Conservation (phyloP, 2,329 filamentous ascomycete species). For the Shiraia bambusicola region DNA sequence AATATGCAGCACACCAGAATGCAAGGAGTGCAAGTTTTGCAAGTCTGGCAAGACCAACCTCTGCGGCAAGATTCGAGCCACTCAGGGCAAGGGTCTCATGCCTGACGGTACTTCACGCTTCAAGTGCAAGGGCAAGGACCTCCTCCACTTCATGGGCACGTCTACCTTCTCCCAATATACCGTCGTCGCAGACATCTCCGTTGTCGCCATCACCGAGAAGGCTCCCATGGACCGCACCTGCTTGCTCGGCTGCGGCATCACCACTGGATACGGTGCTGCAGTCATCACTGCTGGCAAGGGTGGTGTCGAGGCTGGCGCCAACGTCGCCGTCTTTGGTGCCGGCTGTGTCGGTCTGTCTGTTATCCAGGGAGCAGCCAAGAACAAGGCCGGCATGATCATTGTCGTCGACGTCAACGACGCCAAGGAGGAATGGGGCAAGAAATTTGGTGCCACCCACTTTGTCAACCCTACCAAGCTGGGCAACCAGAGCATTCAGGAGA, state of each 20-base stretch:
- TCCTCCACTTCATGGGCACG: conserved; percentile 98
- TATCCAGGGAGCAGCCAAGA: conserved; percentile 87
- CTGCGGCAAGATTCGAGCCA: conserved; percentile 97
- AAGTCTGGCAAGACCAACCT: conserved; percentile 99
- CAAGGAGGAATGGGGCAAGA: conserved; percentile 89
- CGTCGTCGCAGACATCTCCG: conserved; percentile 96
- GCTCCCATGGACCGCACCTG: conserved; percentile 96
- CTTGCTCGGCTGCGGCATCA: conserved; percentile 96
- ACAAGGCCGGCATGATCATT: conserved; percentile 77
- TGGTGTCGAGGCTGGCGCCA: conserved; percentile 80
- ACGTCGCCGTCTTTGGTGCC: conserved; percentile 88
- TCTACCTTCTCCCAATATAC: conserved; percentile 99
- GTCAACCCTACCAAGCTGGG: conserved; percentile 77
- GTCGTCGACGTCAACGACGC: conserved; percentile 78
- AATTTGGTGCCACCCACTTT: conserved; percentile 96
- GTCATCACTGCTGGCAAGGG: conserved; percentile 77
- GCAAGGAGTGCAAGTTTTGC: conserved; percentile 98
- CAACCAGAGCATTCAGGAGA: conserved; percentile 79
- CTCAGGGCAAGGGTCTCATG: conserved; percentile 95
- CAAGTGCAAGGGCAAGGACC: conserved; percentile 89
- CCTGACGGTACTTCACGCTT: conserved; percentile 95
- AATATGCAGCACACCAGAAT: conserved; percentile 80
- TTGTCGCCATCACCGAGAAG: conserved; percentile 86
- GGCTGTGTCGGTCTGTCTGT: conserved; percentile 95
- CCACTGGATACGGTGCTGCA: conserved; percentile 94